phyloP scores from a whole-genome alignment of 805 yeast species.

The Vanderwaltozyma yarrowii region DNA sequence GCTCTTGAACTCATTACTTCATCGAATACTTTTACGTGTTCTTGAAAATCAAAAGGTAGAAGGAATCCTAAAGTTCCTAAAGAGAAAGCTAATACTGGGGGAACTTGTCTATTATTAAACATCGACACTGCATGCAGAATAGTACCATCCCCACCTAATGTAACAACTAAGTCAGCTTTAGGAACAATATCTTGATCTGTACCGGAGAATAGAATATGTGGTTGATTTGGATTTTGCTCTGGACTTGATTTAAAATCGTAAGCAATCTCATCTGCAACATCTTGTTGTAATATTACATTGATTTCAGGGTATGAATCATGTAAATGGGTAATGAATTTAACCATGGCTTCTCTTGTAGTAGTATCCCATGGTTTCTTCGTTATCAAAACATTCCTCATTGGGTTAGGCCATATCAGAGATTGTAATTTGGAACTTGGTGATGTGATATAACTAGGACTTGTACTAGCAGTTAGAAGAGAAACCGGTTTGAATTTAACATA shows the following conservation, averaged over 20 bases:
- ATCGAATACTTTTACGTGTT: slow-evolving; percentile 49
- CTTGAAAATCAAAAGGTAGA: slow-evolving; percentile 72
- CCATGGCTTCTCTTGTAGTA: slow-evolving; percentile 55
- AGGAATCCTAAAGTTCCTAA: slow-evolving; percentile 87
- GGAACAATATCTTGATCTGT: slow-evolving; percentile 42
- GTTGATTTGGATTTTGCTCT: slow-evolving; percentile 22
- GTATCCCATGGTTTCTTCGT: slow-evolving; percentile 79
- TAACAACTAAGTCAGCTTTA: slow-evolving; percentile 71
- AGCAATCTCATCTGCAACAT: slow-evolving; percentile 60
- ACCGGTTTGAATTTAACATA: slow-evolving; percentile 20
- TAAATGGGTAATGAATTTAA: slow-evolving; percentile 50
- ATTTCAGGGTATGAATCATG: slow-evolving; percentile 55
- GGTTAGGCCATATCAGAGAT: slow-evolving; percentile 58
- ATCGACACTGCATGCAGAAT: slow-evolving; percentile 73
- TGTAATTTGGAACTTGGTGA: slow-evolving; percentile 52
- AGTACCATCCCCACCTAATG: slow-evolving; percentile 96
- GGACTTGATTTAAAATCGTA: slow-evolving; percentile 18
- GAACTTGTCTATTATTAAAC: slow-evolving; percentile 62
- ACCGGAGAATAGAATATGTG: slow-evolving; percentile 49
- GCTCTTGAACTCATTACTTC: slow-evolving; percentile 60
- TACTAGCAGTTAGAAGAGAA: slow-evolving; percentile 20
- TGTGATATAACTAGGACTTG: slow-evolving; percentile 42
- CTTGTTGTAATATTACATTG: slow-evolving; percentile 67
- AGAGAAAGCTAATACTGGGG: slow-evolving; percentile 83
- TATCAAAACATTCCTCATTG: slow-evolving; percentile 63